These are phyloP conservation scores for Acarospora socialis DNA, from an alignment of 2,329 filamentous ascomycete species.

Conservation along the genomic window DNA sequence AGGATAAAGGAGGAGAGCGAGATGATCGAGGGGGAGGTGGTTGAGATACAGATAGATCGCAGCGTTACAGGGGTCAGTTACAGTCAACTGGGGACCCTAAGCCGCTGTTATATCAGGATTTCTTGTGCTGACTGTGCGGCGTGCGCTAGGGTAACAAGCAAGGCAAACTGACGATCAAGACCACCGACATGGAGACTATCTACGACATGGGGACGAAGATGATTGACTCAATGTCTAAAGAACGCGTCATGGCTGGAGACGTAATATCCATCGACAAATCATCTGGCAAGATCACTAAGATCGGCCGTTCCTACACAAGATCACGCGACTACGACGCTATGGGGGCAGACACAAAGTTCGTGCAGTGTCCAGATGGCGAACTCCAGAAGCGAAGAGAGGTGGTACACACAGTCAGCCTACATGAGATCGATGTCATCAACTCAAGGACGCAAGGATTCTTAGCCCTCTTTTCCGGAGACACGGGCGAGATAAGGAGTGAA, in stretches of 20 bases:
- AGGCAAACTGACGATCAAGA: conserved; percentile 98
- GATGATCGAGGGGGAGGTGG: conserved; percentile 97
- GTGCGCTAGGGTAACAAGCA: conserved; percentile 65
- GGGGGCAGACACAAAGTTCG: conserved; percentile 95
- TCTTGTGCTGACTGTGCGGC: conserved; percentile 10
- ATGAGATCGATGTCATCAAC: conserved; percentile 99
- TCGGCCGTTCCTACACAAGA: conserved; percentile 85
- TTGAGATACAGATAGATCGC: conserved; percentile 95
- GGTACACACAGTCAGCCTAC: conserved; percentile 87
- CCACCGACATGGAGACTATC: conserved; percentile 98
- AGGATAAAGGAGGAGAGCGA: conserved; percentile 98
- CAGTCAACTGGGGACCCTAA: too few species aligned
- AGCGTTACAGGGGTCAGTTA: conserved; percentile 73
- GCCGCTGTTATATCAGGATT: too few species aligned
- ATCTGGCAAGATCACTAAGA: conserved; percentile 92
- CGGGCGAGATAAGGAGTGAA: conserved; percentile 92
- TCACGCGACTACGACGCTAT: conserved; percentile 98
- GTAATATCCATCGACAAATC: conserved; percentile 98
- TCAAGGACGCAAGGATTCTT: conserved; percentile 96
- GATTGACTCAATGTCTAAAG: conserved; percentile 99
- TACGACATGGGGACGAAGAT: conserved; percentile 99
- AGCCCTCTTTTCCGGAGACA: conserved; percentile 93
- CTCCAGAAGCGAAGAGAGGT: conserved; percentile 95
- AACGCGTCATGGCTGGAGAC: conserved; percentile 96
- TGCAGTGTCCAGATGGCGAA: conserved; percentile 94